Base-by-base conservation (phyloP, 345 rosid genomes). In the Lumnitzera racemosa region DNA sequence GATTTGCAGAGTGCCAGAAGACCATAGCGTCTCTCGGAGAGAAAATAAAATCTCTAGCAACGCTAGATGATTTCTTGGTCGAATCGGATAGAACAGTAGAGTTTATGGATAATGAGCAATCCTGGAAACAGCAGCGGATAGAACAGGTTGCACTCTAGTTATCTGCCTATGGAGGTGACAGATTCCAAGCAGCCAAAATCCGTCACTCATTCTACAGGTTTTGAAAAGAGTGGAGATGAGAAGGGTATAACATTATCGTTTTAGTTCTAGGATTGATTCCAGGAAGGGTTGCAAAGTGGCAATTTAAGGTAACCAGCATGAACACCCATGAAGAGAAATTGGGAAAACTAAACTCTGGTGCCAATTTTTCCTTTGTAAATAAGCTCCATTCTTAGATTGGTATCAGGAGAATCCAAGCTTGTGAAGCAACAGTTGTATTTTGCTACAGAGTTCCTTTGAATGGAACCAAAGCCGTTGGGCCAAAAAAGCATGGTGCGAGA, bases 1-100 rank as follows among this genome's bases (percentile, higher is more conserved):
- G 78, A 73, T 74, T 84, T 54, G 88, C 90, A 7, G 96, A 88
- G 57, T 91, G 98, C 80, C 91, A 91, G 70, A 88, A 78, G 66
- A 91, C 98, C 29, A 88, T 91, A 29, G 76, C 90, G 46, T 86
- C 95, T 43, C 81, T 91, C 5, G 78, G 87, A 8, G 80, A 48
- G 71, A 76, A 77, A 69, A 70, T 91, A 70, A 79, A 77, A 52
- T 81, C 86, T 55, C 92, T 88, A 2, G 82, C 86, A 27, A 53
- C 83, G 13, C 52, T 83, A 46, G 91, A 88, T 4, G 90, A 88
- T 68, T 73, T 83, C 64, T 63, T 81, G 46, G 29, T 68, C 5
- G 87, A 81, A 55, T 59, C 78, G 4, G 80, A 79, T 17, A 53
- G 70, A 46, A 65, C 55, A 2, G 43, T 47, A 17, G 73, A 63